A percentile compares a stretch with the other conserved stretches of the same genome.
phyloP scores from a whole-genome alignment of 225 moss, liverwort and hornwort species.

The Asterella californica region DNA sequence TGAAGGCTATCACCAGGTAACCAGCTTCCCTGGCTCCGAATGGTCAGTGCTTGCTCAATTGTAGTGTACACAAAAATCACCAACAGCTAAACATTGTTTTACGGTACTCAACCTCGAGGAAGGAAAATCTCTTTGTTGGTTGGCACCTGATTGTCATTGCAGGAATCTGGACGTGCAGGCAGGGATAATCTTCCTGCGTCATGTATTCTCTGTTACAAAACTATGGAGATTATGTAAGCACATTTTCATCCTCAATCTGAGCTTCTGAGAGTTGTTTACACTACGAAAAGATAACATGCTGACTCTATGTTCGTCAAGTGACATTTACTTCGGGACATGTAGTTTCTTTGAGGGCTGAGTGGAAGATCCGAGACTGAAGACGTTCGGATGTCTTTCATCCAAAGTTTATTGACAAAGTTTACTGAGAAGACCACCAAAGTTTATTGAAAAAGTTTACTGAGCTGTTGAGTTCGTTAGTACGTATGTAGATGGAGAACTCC shows the following conservation, averaged over 20 bases:
- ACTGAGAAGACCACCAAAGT: too few species aligned
- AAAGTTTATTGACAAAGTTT: too few species aligned
- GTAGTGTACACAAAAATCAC: not conserved
- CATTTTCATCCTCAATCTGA: not conserved
- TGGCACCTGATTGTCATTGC: not conserved
- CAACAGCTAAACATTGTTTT: not conserved
- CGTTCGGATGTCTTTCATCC: too few species aligned
- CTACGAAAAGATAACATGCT: not conserved
- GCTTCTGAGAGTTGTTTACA: not conserved
- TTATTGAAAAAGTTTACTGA: too few species aligned
- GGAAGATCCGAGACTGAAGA: too few species aligned
- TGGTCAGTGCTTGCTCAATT: not conserved
- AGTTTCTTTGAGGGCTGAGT: too few species aligned
- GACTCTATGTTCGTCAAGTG: too few species aligned
- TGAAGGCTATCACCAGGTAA: slow-evolving; percentile 99
- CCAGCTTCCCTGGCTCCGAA: not conserved
- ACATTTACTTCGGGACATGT: too few species aligned
- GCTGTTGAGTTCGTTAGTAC: too few species aligned
- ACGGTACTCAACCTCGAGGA: not conserved
- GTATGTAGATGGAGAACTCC: too few species aligned
- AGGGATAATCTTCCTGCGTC: slow-evolving; percentile 91
- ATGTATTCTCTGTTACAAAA: slow-evolving; percentile 90
- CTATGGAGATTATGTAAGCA: slow-evolving; percentile 85
- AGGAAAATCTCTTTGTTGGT: not conserved
- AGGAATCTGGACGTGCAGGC: slow-evolving; percentile 99